Conservation (phyloP, 495 filamentous ascomycete genomes). For the Neurospora sp. region DNA sequence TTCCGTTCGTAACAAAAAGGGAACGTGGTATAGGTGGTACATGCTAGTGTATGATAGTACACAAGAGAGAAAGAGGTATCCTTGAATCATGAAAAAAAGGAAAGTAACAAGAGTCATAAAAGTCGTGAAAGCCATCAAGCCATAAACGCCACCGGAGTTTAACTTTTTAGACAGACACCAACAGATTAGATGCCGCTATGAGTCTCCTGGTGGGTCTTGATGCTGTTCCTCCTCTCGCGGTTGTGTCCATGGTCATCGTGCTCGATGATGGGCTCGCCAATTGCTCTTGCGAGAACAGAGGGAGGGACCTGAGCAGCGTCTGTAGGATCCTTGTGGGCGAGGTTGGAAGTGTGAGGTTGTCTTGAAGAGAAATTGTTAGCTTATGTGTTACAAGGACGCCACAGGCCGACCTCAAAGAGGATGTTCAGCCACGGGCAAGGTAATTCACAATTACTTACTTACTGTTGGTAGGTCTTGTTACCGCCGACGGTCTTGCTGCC, state of each 20-base stretch:
- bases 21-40: not conserved
- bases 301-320: slow-evolving; percentile 41
- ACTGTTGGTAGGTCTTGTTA: slow-evolving; percentile 33
- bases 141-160: not conserved
- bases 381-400: not conserved
- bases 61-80: not conserved
- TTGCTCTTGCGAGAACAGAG: slow-evolving; percentile 26
- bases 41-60: not conserved
- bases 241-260: slow-evolving; percentile 26
- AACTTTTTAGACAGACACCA: not conserved
- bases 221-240: slow-evolving; percentile 28
- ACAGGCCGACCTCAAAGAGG: not conserved
- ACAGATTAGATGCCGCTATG: slow-evolving; percentile 25
- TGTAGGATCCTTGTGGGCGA: slow-evolving; percentile 24
- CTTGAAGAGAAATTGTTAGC: not conserved
- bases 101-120: not conserved
- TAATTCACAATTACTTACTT: slow-evolving; percentile 28
- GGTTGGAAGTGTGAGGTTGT: not conserved
- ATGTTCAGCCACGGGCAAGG: not conserved
- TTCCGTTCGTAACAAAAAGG: not conserved
- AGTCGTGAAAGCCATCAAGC: not conserved
- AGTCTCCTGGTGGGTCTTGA: slow-evolving; percentile 28
- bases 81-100: not conserved
- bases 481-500: slow-evolving; percentile 32
- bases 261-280: slow-evolving; percentile 29